A percentile compares a stretch with the other conserved stretches of the same genome.
These are phyloP conservation scores for Arthrinium phaeospermum DNA, from an alignment of 2,329 filamentous ascomycete genomes.

Conservation along the genomic window DNA sequence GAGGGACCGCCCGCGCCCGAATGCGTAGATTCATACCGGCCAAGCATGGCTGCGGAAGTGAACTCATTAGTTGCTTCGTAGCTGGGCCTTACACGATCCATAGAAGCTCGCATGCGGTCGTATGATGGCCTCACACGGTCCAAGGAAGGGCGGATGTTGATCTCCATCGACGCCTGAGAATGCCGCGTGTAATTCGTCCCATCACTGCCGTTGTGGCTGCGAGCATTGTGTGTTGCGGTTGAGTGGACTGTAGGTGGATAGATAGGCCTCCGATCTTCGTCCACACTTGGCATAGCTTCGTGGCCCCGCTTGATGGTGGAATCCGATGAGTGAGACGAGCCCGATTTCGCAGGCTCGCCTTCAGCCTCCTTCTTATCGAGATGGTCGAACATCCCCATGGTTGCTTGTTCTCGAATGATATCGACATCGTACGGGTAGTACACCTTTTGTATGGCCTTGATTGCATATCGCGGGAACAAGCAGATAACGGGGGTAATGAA, in stretches of 20 bases:
- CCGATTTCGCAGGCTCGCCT: slow-evolving; percentile 40
- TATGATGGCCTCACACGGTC: slow-evolving; percentile 82
- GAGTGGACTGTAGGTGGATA: slow-evolving; percentile 86
- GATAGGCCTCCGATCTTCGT: slow-evolving; percentile 90
- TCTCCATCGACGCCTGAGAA: slow-evolving; percentile 62
- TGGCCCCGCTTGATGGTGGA: slow-evolving; percentile 63
- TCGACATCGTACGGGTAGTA: slow-evolving; percentile 93
- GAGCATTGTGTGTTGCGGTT: slow-evolving; percentile 71
- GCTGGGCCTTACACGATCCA: slow-evolving; percentile 82
- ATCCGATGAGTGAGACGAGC: slow-evolving; percentile 52
- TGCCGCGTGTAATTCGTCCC: slow-evolving; percentile 86
- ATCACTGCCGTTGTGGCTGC: slow-evolving; percentile 90
- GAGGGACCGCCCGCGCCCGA: slow-evolving; percentile 44
- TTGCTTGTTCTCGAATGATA: slow-evolving; percentile 92
- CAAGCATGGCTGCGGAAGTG: slow-evolving; percentile 85
- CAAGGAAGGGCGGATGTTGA: slow-evolving; percentile 59
- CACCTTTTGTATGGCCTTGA: slow-evolving; percentile 91
- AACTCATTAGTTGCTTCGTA: slow-evolving; percentile 91
- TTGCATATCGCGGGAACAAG: slow-evolving; percentile 83
- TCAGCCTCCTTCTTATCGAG: slow-evolving; percentile 49
- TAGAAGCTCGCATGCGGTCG: slow-evolving; percentile 83
- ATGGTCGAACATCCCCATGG: slow-evolving; percentile 80
- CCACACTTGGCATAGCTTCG: slow-evolving; percentile 66
- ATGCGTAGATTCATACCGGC: slow-evolving; percentile 78
- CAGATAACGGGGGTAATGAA: slow-evolving; percentile 81